Base-by-base conservation (phyloP, 1,284 basidiomycete genomes). In the Coniferiporia sulphurascens region DNA sequence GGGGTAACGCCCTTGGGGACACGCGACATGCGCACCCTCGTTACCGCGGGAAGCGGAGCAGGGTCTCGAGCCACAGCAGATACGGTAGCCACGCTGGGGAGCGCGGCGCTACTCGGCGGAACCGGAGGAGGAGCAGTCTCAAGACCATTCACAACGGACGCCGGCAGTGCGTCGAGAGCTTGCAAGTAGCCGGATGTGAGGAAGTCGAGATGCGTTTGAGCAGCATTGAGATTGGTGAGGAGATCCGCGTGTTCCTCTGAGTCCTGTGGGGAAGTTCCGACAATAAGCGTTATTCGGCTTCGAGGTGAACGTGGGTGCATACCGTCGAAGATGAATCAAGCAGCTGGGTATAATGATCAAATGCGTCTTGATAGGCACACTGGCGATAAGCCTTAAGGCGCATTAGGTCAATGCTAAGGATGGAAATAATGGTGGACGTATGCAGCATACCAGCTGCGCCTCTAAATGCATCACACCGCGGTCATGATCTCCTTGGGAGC, bases 221-320 rank as follows among this genome's bases (percentile, higher is more conserved):
- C 81, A 1, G 92, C 90, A 50, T 83, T 78, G 59, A 93, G 82
- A 72, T 95, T 95, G 60, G 84, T 91, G 52, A 89, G 76, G 67
- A 95, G 86, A 69, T 95, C 93, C 6, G 87, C 82, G 68, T 91
- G 83, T 75, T 95, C 93, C 67, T 93, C 87, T n/a, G 91, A 86
- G 64, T 85, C 76, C 89, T 93, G 68, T 19, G n/a, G 27, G 27
- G 27, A 56, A 55, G 66, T 45, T 21, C 13, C 17, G 17, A 4
- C 15, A 21, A 46, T 46, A n/a, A 55, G 17, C 19, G 12, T 3
- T 10, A 13, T 21, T 15, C 21, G 7, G 6, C 1, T 13, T 15
- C 1, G 3, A 9, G 9, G 12, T 46, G 8, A 21, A 46, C 44
- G 44, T n/a, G 44, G n/a, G 76, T 36, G 17, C 84, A 65, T 68